Evolutionary conservation across 768 basidiomycete genomes (phyloP).

Genomic region (Mycena galopus): DNA sequence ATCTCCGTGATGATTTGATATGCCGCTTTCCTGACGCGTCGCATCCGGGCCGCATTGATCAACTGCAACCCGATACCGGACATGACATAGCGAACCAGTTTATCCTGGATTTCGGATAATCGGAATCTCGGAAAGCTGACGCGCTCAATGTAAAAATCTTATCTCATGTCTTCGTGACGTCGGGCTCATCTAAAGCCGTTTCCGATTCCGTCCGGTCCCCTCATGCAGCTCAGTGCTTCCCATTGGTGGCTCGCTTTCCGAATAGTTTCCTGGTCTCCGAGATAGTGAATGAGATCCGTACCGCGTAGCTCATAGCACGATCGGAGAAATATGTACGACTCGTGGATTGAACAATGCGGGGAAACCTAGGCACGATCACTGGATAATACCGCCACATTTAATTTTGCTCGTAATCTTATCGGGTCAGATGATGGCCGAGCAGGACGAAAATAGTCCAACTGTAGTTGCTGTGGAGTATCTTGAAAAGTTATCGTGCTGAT

Average conservation of each 20-base stretch:
- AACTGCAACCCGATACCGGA: background rate
- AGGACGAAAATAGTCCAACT: too few species aligned
- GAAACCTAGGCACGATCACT: background rate
- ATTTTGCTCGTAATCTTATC: background rate
- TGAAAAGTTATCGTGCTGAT: background rate
- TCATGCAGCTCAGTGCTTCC: background rate
- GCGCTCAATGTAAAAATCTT: background rate
- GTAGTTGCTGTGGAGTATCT: background rate
- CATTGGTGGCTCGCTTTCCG: background rate
- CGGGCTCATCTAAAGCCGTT: background rate
- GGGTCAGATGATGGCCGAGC: background rate
- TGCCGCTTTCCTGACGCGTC: too few species aligned
- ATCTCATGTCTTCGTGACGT: background rate
- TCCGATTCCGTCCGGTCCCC: background rate
- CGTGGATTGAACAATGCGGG: background rate
- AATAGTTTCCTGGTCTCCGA: too few species aligned
- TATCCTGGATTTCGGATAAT: background rate
- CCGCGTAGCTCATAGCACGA: background rate
- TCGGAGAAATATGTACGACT: background rate
- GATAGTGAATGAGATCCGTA: too few species aligned
- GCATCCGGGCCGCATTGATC: too few species aligned
- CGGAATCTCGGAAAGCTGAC: background rate
- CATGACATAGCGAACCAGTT: background rate
- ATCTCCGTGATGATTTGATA: too few species aligned
- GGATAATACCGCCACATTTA: background rate